phyloP scores from a whole-genome alignment of 495 filamentous ascomycete species.

The Neurospora sp. region DNA sequence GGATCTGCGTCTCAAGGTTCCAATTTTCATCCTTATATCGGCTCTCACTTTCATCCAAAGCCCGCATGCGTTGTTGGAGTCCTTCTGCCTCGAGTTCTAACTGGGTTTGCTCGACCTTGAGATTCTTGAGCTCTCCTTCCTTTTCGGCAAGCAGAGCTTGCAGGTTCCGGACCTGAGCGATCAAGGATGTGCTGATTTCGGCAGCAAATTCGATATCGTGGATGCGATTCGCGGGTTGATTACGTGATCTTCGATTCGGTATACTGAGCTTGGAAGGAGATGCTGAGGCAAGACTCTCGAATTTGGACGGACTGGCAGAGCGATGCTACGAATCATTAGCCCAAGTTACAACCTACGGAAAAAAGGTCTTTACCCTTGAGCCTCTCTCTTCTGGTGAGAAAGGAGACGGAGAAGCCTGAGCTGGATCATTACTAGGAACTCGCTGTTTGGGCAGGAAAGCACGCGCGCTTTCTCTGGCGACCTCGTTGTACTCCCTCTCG shows the following conservation, averaged over 20 bases:
- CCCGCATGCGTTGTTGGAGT: conserved; percentile 65
- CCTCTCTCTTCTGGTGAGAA: conserved; percentile 41
- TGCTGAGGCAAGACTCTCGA: conserved; percentile 71
- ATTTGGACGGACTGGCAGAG: conserved; percentile 65
- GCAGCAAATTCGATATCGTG: conserved; percentile 95
- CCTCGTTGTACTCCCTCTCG: conserved; percentile 91
- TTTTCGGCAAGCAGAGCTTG: conserved; percentile 75
- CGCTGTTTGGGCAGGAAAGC: conserved; percentile 81
- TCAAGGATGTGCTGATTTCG: conserved; percentile 83
- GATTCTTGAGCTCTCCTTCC: conserved; percentile 71
- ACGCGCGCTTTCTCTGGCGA: conserved; percentile 79
- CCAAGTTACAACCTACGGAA: background rate
- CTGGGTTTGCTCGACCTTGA: conserved; percentile 61
- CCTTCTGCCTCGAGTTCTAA: conserved; percentile 75
- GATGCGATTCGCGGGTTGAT: conserved; percentile 74
- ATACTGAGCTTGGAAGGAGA: conserved; percentile 87
- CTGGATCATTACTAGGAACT: conserved; percentile 54
- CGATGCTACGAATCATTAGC: conserved; percentile 38
- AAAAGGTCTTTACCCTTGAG: conserved; percentile 36
- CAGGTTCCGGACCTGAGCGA: conserved; percentile 80
- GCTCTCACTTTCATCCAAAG: conserved; percentile 85
- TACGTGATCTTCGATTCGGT: conserved; percentile 74
- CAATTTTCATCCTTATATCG: conserved; percentile 97
- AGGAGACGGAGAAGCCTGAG: conserved; percentile 49
- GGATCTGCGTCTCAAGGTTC: conserved; percentile 82